These are phyloP conservation scores for Papiliotrema fonsecae DNA, from an alignment of 1,284 basidiomycete genomes.

Conservation along the genomic window DNA sequence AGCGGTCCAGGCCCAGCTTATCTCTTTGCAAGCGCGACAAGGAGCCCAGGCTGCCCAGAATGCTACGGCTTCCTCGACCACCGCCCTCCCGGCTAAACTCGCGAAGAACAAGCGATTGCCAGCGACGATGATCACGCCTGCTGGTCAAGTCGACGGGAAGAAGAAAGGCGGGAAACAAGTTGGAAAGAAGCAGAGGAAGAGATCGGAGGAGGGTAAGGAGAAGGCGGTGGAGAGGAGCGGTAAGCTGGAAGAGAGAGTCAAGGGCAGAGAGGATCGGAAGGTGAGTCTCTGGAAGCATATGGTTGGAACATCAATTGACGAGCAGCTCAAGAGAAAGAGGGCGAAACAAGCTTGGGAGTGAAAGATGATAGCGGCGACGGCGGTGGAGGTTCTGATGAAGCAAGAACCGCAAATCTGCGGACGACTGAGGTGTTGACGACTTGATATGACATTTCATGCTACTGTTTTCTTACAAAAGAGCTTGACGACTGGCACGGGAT, in stretches of 20 bases:
- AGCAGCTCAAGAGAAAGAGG: slow-evolving; percentile 36
- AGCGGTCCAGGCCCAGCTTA: neutral
- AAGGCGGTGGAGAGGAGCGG: slow-evolving; percentile 32
- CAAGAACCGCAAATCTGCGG: too few relatives aligned
- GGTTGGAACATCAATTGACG: neutral
- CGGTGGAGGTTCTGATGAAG: too few relatives aligned
- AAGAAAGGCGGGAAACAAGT: slow-evolving; percentile 19
- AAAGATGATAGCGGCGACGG: neutral
- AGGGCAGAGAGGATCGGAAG: slow-evolving; percentile 37
- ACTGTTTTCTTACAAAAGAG: too few relatives aligned
- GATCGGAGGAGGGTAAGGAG: slow-evolving; percentile 30
- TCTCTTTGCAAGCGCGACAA: neutral
- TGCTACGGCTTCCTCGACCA: neutral
- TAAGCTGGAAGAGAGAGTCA: slow-evolving; percentile 31
- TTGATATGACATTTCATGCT: too few relatives aligned
- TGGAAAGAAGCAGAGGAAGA: slow-evolving; percentile 29
- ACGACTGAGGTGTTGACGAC: neutral
- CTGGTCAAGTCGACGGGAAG: slow-evolving; percentile 26
- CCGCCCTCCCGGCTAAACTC: slow-evolving; percentile 29
- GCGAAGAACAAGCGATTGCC: slow-evolving; percentile 41
- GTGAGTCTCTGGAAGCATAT: slow-evolving; percentile 22
- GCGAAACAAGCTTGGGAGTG: slow-evolving; percentile 46
- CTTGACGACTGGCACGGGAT: too few relatives aligned
- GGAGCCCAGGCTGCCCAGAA: neutral
- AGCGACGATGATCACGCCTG: slow-evolving; percentile 43